Evolutionary conservation across 164 flowering plant genomes (phyloP).

Genomic region (Piper longum): DNA sequence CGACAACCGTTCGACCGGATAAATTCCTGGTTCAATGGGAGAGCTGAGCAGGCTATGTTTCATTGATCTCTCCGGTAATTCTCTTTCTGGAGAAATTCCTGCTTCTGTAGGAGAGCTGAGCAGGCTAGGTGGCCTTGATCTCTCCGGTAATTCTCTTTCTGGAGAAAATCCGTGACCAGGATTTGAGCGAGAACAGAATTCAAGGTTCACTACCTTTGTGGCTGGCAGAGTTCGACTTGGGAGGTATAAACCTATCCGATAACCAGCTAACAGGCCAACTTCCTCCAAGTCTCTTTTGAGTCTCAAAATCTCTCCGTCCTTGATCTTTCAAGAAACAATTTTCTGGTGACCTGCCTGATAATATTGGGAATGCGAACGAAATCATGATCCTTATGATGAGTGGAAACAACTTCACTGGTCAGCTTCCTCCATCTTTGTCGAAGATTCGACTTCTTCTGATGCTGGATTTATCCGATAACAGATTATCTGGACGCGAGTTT

Average conservation of each 20-base stretch:
- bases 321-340: constrained; percentile 29
- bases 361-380: constrained; percentile 23
- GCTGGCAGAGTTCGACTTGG: constrained; percentile 22
- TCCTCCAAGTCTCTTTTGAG: constrained; percentile 25
- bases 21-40: constrained; percentile 21
- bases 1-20: constrained; percentile 26
- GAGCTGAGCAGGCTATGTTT: constrained; percentile 17
- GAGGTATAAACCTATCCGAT: constrained; percentile 22
- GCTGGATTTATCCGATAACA: constrained; percentile 34
- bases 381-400: constrained; percentile 28
- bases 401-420: constrained; percentile 31
- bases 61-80: too few species aligned
- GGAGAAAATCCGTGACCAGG: constrained; percentile 27
- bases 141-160: constrained; percentile 34
- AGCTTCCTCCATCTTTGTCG: constrained; percentile 26
- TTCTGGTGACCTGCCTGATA: constrained; percentile 31
- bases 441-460: constrained; percentile 16
- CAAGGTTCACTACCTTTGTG: constrained; percentile 30
- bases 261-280: constrained; percentile 31
- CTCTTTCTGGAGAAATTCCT: constrained; percentile 31
- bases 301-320: constrained; percentile 23
- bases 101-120: constrained; percentile 23
- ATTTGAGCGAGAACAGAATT: constrained; percentile 32
- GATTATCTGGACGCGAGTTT: constrained; percentile 24
- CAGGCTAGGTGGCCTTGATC: constrained; percentile 13